Evolutionary conservation across 1,139 yeast species (phyloP).

Genomic region (Kodamaea derodonti): DNA sequence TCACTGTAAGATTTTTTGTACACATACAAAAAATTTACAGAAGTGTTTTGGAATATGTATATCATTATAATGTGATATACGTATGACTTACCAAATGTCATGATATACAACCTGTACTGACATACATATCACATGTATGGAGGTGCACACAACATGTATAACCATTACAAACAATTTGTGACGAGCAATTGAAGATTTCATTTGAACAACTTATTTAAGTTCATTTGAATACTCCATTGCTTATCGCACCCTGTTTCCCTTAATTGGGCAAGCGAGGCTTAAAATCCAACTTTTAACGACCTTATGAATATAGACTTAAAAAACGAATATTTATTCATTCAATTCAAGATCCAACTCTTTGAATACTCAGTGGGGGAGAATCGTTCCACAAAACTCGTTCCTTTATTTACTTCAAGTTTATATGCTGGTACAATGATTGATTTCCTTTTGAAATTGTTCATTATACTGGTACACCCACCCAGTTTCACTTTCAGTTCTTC

Average conservation of each 20-base stretch:
- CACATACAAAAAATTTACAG: background rate
- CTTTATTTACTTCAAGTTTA: conserved; percentile 3
- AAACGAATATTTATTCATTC: conserved; percentile 14
- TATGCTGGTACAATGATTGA: conserved; percentile 1
- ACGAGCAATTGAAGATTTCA: too few relatives aligned
- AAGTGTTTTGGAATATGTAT: too few relatives aligned
- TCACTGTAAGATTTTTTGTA: background rate
- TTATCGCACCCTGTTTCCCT: conserved; percentile 7
- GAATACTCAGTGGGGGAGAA: conserved; percentile 10
- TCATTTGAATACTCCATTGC: too few relatives aligned
- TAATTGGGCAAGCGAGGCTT: conserved; percentile 14
- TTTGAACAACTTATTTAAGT: too few relatives aligned
- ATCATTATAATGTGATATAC: too few relatives aligned
- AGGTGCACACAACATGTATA: too few relatives aligned
- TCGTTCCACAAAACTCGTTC: background rate
- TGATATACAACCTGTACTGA: too few relatives aligned
- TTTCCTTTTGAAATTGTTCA: background rate
- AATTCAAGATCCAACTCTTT: conserved; percentile 35
- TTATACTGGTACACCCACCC: conserved; percentile 7
- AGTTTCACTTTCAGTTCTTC: conserved; percentile 17
- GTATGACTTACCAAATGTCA: too few relatives aligned
- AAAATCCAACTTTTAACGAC: conserved; percentile 41
- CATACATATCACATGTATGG: too few relatives aligned
- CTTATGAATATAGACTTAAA: conserved; percentile 17
- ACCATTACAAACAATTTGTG: too few relatives aligned